phyloP scores from a whole-genome alignment of 176 grass and related monocot genomes.

The Saccharum officinarum region DNA sequence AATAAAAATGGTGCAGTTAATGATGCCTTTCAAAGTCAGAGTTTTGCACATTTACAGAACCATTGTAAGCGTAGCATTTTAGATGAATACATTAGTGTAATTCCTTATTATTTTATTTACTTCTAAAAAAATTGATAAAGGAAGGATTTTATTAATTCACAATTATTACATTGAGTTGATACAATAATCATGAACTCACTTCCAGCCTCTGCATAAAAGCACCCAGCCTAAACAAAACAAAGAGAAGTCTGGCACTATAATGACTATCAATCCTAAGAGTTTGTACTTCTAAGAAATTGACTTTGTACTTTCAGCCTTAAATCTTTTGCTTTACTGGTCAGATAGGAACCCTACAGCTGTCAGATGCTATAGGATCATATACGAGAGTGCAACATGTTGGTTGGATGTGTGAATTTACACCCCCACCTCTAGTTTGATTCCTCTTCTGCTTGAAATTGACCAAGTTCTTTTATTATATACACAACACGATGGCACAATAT shows the following conservation, averaged over 20 bases:
- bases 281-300: background rate
- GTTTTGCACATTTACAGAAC: background rate
- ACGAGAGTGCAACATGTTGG: background rate
- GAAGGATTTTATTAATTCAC: background rate
- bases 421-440: background rate
- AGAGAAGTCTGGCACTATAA: background rate
- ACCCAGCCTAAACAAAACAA: background rate
- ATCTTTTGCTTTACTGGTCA: background rate
- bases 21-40: background rate
- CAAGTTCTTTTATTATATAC: background rate
- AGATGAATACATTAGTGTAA: background rate
- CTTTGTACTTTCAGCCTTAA: background rate
- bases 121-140: background rate
- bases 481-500: background rate
- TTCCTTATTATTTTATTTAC: background rate
- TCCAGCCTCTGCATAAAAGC: background rate
- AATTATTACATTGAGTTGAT: background rate
- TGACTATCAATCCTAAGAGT: background rate
- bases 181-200: background rate
- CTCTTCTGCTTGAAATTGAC: background rate
- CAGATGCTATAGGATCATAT: background rate
- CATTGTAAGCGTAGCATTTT: background rate
- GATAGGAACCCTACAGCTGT: background rate
- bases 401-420: background rate
- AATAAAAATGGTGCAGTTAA: background rate